Percentiles rank a stretch among this genome's conserved stretches.
Evolutionary conservation across 2,329 filamentous ascomycete species (phyloP).

Genomic region (Penicillium fuscoglaucum): DNA sequence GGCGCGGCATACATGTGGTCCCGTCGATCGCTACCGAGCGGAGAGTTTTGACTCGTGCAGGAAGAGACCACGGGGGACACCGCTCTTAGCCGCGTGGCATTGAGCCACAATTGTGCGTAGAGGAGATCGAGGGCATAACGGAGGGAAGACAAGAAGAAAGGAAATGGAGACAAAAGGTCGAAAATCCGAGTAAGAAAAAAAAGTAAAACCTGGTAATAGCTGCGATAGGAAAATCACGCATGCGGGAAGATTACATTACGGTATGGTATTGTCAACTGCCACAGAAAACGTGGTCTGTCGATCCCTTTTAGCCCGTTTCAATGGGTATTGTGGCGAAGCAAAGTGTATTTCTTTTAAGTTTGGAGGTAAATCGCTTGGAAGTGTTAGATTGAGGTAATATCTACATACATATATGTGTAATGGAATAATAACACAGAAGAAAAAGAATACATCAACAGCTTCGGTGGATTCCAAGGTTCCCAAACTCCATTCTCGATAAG

Average conservation of each 20-base stretch:
- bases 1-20: slow-evolving; percentile 21
- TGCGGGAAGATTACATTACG: slow-evolving; percentile 12
- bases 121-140: slow-evolving; percentile 5
- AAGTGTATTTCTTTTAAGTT: background rate
- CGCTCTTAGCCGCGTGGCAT: slow-evolving; percentile 24
- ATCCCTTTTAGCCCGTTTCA: background rate
- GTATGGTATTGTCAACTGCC: slow-evolving; percentile 20
- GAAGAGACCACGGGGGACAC: slow-evolving; percentile 8
- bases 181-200: background rate
- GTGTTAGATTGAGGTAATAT: background rate
- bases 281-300: slow-evolving; percentile 18
- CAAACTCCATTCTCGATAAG: background rate
- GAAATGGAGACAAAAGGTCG: background rate
- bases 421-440: too few relatives aligned
- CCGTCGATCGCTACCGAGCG: slow-evolving; percentile 21
- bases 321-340: slow-evolving; percentile 4
- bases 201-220: background rate
- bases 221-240: slow-evolving; percentile 13
- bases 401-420: too few relatives aligned
- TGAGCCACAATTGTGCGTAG: slow-evolving; percentile 12
- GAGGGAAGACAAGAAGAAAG: background rate
- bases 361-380: background rate
- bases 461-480: background rate
- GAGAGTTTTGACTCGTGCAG: slow-evolving; percentile 16
- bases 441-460: background rate